Evolutionary conservation across 805 yeast species (phyloP), one percentile per base, ranked within the genome.

Genomic region (Kluyveromyces starmeri): DNA sequence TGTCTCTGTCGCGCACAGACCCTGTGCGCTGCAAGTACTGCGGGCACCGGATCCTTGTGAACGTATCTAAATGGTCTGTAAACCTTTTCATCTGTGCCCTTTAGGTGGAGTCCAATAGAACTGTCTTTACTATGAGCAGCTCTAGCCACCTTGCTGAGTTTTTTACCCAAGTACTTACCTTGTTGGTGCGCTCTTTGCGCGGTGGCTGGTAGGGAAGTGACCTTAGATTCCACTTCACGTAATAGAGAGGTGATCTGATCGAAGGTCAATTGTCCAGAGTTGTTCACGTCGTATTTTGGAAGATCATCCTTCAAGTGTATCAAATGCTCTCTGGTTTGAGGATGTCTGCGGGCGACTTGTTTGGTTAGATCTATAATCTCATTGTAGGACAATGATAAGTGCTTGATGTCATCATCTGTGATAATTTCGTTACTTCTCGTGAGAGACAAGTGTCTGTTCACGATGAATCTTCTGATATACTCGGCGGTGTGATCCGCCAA

Each of bases 181-280:
- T 78, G 85, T 54, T 78, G 85, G 43, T 70, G 65, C 3, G 84
- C 83, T 38, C 83, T 66, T 61, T 78, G 85, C 7, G 84, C 84
- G 7, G 84, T 78, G 7, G 83, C 82, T 4, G 85, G 84, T 44
- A 78, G 55, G 2, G 82, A 73, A 4, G 82, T 75, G 38, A 77
- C 73, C 53, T 74, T 72, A 12, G 73, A 64, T 49, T 78, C 82
- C 18, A 75, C 69, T 36, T 71, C 73, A 36, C 67, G 61, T 41
- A 78, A 55, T 40, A 75, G 50, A 10, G 59, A 56, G 19, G 70
- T 59, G 21, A 78, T 62, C 41, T 77, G 78, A 31, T 64, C 62
- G 43, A 74, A 68, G 12, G 66, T 62, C 33, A 78, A 55, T n/a
- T 64, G 59, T 12, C 81, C 82, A 2, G 68, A 50, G 3, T 59